These are phyloP conservation scores for Ceratobasidium sp. DNA, from an alignment of 1,284 basidiomycete genomes.

Conservation along the genomic window DNA sequence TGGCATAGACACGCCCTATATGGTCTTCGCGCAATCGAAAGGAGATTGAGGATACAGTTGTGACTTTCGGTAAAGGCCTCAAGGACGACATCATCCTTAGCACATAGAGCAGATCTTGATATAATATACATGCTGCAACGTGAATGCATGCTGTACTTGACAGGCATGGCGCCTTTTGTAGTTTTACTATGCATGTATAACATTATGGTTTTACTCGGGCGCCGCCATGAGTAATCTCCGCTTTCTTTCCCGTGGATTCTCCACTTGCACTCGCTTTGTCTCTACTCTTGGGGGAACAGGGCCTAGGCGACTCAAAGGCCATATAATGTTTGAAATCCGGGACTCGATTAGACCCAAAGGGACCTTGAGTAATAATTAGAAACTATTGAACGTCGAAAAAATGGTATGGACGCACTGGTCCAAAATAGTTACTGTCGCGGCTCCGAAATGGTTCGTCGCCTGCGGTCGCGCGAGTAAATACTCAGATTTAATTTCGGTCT, in stretches of 20 bases:
- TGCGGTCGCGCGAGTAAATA: neutral
- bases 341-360: constrained; percentile 43
- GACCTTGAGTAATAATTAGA: constrained; percentile 28
- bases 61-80: constrained; percentile 35
- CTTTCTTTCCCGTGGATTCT: constrained; percentile 30
- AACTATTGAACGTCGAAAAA: neutral
- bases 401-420: constrained; percentile 32
- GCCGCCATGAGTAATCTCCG: constrained; percentile 12
- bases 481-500: neutral
- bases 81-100: constrained; percentile 35
- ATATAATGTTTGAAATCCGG: constrained; percentile 28
- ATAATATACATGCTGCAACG: too few relatives aligned
- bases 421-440: constrained; percentile 43
- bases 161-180: neutral
- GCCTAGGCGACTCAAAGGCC: constrained; percentile 37
- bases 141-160: neutral
- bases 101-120: neutral
- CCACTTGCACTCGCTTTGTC: constrained; percentile 16
- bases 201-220: neutral
- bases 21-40: constrained; percentile 5
- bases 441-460: constrained; percentile 44
- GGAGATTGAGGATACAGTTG: constrained; percentile 14
- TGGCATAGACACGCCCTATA: neutral
- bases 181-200: too few relatives aligned
- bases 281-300: constrained; percentile 33